Evolutionary conservation across 2,329 filamentous ascomycete species (phyloP), one percentile per base, ranked within the genome.

Genomic region (Xylariales sp.): DNA sequence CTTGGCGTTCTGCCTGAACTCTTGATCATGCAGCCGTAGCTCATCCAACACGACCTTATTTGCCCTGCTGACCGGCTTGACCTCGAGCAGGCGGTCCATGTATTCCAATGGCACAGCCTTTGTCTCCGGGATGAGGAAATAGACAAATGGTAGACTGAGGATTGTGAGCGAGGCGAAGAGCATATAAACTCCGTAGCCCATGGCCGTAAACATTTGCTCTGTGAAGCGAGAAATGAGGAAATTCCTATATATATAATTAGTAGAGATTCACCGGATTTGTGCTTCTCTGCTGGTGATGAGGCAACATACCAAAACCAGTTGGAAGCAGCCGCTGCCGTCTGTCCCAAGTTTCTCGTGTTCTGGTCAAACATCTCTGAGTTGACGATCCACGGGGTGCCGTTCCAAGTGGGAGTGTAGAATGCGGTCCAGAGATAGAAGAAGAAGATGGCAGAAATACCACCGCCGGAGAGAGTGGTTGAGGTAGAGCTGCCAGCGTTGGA

Each of bases 121-220:
- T n/a, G 37, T 39, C 23, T 39, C 37, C 14, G 83, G 83, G n/a
- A 85, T 71, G 45, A 81, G 73, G 65, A 83, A 80, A 67, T 71
- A 83, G 30, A 80, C 78, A 52, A 83, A 83, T 38, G 81, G 45
- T 44, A 76, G 75, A 75, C 85, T 84, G 49, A 68, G 54, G 50
- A 81, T 70, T 55, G 78, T 81, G 58, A 85, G 85, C 39, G 60
- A 71, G 8, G 78, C 74, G 56, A 84, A 87, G 51, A 85, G 78
- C 54, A 87, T 73, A 60, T 84, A 87, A 19, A 80, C 81, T 23
- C 77, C 56, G 19, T 56, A 47, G 19, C 65, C 66, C 51, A 71
- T 67, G 13, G 62, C 72, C 62, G 67, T 68, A 51, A 86, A 67
- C 82, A 87, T 86, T 33, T 75, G 78, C 3, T 38, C 18, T 20